These are phyloP conservation scores for Pseudogymnoascus sp. DNA, from an alignment of 2,329 filamentous ascomycete genomes.

Conservation along the genomic window DNA sequence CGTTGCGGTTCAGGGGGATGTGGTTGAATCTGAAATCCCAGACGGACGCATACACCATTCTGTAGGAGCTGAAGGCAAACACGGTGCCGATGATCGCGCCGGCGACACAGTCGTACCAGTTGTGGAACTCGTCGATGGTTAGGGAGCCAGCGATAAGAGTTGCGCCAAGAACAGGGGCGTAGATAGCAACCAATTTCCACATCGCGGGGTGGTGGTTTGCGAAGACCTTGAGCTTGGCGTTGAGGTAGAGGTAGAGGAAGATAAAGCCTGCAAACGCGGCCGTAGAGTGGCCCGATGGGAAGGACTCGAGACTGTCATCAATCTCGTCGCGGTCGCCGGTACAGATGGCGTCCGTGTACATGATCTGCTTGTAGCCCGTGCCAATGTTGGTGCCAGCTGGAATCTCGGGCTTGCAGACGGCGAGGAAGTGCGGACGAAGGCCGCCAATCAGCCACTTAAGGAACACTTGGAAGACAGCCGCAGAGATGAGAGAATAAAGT, in stretches of 20 bases:
- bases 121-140: conserved; percentile 66
- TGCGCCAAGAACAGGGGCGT: conserved; percentile 59
- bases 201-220: conserved; percentile 63
- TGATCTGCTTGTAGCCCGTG: conserved; percentile 43
- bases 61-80: conserved; percentile 56
- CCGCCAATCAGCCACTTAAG: conserved; percentile 69
- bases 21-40: conserved; percentile 64
- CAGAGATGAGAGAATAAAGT: conserved; percentile 59
- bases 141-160: conserved; percentile 59
- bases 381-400: conserved; percentile 33
- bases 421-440: conserved; percentile 62
- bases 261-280: conserved; percentile 66
- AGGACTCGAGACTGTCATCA: conserved; percentile 60
- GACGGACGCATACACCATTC: conserved; percentile 58
- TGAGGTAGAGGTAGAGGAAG: conserved; percentile 64
- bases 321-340: conserved; percentile 57
- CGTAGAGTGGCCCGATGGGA: conserved; percentile 67
- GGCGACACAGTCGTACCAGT: conserved; percentile 66
- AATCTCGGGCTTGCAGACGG: conserved; percentile 55
- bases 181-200: conserved; percentile 62
- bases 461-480: conserved; percentile 70
- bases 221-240: conserved; percentile 70
- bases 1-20: conserved; percentile 52
- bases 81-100: conserved; percentile 57
- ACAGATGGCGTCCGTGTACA: conserved; percentile 61